A percentile compares a stretch with the other conserved stretches of the same genome.
phyloP scores from a whole-genome alignment of 495 filamentous ascomycete genomes.

The Hyphodiscus hymeniophilus region DNA sequence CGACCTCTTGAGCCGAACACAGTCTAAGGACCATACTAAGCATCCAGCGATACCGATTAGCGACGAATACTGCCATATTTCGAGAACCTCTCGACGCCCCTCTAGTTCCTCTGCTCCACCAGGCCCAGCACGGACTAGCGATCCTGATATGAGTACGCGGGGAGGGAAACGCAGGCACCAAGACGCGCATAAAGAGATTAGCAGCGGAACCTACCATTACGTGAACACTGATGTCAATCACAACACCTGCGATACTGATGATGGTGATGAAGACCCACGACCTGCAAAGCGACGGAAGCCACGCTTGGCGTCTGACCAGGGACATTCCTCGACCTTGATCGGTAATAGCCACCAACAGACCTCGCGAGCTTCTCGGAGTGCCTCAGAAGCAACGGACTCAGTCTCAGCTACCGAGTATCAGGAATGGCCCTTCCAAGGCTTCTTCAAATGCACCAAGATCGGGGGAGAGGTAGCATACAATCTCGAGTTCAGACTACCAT shows the following conservation, averaged over 20 bases:
- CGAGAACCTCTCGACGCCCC: neutral
- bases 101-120: conserved; percentile 2
- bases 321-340: neutral
- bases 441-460: conserved; percentile 8
- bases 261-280: conserved; percentile 8
- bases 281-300: conserved; percentile 14
- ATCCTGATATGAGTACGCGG: neutral
- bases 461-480: neutral
- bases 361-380: conserved; percentile 2
- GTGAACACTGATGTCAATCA: conserved; percentile 1
- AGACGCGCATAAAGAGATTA: conserved; percentile 5
- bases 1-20: conserved; percentile 1
- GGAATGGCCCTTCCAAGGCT: conserved; percentile 8
- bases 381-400: conserved; percentile 1
- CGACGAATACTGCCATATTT: conserved; percentile 1
- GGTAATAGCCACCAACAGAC: conserved; percentile 1
- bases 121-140: neutral
- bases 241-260: conserved; percentile 5
- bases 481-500: neutral
- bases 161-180: conserved; percentile 7
- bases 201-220: neutral
- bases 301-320: conserved; percentile 1
- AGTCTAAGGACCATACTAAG: conserved; percentile 3
- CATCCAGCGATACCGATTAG: conserved; percentile 8
- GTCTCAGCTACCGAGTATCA: conserved; percentile 1